Base-by-base conservation (phyloP, 2,329 filamentous ascomycete genomes). In the Verticillium nonalfalfae region DNA sequence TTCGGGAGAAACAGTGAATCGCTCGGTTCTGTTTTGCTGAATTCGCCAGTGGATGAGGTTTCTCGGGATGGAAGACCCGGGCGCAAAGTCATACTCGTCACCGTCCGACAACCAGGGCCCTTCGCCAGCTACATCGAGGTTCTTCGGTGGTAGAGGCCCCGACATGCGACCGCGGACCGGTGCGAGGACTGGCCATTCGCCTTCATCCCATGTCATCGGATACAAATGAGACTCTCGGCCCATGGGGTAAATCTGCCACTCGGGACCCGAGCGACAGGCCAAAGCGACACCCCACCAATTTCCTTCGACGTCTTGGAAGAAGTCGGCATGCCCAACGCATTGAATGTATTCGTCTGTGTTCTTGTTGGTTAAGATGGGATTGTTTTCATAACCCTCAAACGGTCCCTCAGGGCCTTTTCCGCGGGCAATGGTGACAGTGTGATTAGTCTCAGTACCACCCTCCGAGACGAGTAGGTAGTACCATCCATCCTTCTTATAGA, bases 31-130 rank as follows among this genome's bases (percentile, higher is more conserved):
- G 18, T 52, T 52, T 35, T 76, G 73, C 1, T 83, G 84, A 11
- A 78, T 81, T 4, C 85, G 76, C 76, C 84, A 85, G 74, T 84
- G 76, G 1, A 82, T 77, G 64, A 87, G 82, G 66, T 87, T 81
- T 0, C 74, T 73, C 3, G 84, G 84, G 0, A 87, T 69, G 0
- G 68, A 65, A 0, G 75, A 75, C 0, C 74, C 73, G 0, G 77
- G 73, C 7, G 71, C 64, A 67, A 86, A 86, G 31, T 78, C 74
- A 55, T 82, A 71, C 9, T 68, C 64, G 64, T 85, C 82, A 1
- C 74, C 73, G 13, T 74, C 74, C 7, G 71, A 68, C 61, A 76
- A 77, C 64, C 73, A 78, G 6, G 79, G 77, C 33, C 81, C 75
- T 54, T 70, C 58, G 1, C 72, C 72, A 2, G 67, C 56, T 18